phyloP scores from a whole-genome alignment of 345 rosid genomes.

The Trapa bicornis region DNA sequence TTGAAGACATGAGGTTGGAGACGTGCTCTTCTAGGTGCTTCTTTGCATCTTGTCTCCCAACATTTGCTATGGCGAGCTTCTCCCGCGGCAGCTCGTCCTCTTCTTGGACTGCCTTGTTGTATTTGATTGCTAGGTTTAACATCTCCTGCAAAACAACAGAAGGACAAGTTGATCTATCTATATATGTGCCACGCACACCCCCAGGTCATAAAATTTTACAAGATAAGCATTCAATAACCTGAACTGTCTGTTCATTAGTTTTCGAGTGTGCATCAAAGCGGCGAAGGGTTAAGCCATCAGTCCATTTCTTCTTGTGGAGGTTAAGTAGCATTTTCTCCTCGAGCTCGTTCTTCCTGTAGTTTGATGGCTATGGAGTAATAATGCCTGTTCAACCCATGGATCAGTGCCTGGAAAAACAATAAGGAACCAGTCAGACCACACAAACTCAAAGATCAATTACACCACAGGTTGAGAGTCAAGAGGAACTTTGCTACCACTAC shows the following conservation, averaged over 20 bases:
- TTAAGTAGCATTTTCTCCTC: constrained; percentile 97
- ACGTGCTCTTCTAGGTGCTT: constrained; percentile 97
- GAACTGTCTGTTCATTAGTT: constrained; percentile 86
- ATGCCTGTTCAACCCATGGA: constrained; percentile 96
- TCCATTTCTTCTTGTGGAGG: constrained; percentile 99
- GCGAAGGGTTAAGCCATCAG: constrained; percentile 85
- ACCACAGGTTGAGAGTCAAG: background rate
- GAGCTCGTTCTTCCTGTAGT: constrained; percentile 91
- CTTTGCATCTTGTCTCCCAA: constrained; percentile 98
- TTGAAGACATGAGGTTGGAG: constrained; percentile 92
- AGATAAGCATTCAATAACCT: constrained; percentile 27
- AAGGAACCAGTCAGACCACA: background rate
- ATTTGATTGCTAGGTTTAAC: constrained; percentile 73
- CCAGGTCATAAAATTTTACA: background rate
- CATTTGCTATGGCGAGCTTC: constrained; percentile 89
- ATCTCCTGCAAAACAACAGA: constrained; percentile 54
- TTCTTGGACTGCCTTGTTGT: constrained; percentile 97
- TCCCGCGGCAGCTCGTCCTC: constrained; percentile 94
- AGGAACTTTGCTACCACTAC: background rate
- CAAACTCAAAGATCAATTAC: background rate
- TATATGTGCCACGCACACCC: too few species aligned
- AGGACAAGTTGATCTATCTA: background rate
- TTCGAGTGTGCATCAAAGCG: constrained; percentile 83
- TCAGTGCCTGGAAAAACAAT: constrained; percentile 56
- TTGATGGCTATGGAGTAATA: constrained; percentile 97